Percentiles rank a stretch among this genome's conserved stretches.
Evolutionary conservation across 108 stramenopile species (phyloP).

Genomic region (Pseudonitzschia multistriata): DNA sequence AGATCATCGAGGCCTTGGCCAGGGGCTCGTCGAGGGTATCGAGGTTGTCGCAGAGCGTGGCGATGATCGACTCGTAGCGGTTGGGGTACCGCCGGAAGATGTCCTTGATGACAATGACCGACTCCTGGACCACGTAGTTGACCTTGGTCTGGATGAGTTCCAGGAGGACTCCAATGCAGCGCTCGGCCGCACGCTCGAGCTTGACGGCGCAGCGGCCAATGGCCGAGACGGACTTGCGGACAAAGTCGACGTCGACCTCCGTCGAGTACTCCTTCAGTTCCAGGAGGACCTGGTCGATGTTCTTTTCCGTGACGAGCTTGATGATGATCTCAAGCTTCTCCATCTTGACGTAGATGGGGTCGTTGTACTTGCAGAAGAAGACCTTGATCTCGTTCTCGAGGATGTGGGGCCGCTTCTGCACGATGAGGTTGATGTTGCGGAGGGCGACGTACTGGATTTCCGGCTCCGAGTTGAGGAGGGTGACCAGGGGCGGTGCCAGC

Average conservation of each 20-base stretch:
- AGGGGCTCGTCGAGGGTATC: constrained; percentile 99
- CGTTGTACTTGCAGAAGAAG: constrained; percentile 99
- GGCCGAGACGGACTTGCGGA: constrained; percentile 95
- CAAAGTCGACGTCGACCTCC: constrained; percentile 99
- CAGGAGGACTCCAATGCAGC: constrained; percentile 97
- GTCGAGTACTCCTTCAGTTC: constrained; percentile 99
- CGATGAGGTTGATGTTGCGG: constrained; percentile 98
- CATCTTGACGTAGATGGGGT: constrained; percentile 99
- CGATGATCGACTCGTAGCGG: constrained; percentile 98
- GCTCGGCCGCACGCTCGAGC: constrained; percentile 96
- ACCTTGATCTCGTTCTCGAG: constrained; percentile 98
- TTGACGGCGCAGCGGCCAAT: constrained; percentile 99
- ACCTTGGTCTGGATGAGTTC: constrained; percentile 99
- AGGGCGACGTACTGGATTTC: constrained; percentile 99
- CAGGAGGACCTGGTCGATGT: constrained; percentile 96
- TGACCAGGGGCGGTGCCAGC: constrained; percentile 98
- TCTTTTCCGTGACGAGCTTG: constrained; percentile 93
- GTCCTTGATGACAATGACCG: constrained; percentile 99
- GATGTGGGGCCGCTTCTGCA: constrained; percentile 94
- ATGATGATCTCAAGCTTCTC: constrained; percentile 99
- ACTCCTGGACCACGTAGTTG: constrained; percentile 98
- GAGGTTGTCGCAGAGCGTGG: constrained; percentile 96
- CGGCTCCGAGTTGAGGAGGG: constrained; percentile 94
- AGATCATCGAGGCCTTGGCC: constrained; percentile 98
- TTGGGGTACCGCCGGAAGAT: constrained; percentile 99